Base-by-base conservation (phyloP, 2,329 filamentous ascomycete species). In the Cyphellophora europaea region DNA sequence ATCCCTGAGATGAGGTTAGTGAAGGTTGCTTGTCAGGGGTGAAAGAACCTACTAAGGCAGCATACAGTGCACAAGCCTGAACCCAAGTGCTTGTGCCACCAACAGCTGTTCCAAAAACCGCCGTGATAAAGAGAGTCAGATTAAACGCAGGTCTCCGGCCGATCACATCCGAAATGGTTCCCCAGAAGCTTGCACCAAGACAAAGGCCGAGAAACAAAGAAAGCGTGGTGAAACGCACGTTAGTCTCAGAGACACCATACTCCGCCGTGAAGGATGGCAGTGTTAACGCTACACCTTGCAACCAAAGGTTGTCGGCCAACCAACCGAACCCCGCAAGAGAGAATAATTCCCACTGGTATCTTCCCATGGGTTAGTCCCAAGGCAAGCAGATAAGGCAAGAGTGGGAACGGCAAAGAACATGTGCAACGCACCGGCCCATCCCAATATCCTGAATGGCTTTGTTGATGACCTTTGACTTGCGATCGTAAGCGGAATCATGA, bases 361-460 rank as follows among this genome's bases (percentile, higher is more conserved):
- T 67, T n/a, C n/a, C n/a, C n/a, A n/a, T n/a, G n/a, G n/a, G n/a
- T n/a, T n/a, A n/a, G n/a, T n/a, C n/a, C n/a, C n/a, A n/a, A n/a
- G n/a, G n/a, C n/a, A n/a, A n/a, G n/a, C n/a, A n/a, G n/a, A n/a
- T n/a, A n/a, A n/a, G n/a, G n/a, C n/a, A n/a, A n/a, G n/a, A n/a
- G n/a, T n/a, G n/a, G n/a, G n/a, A n/a, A n/a, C n/a, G n/a, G n/a
- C n/a, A n/a, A n/a, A n/a, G n/a, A n/a, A n/a, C n/a, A n/a, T n/a
- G n/a, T n/a, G n/a, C n/a, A n/a, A n/a, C n/a, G n/a, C n/a, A n/a
- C n/a, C n/a, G n/a, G 6, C 40, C 40, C 37, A 93, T 93, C 18
- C 85, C 86, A 49, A 91, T 91, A 53, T 93, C 84, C 51, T 86
- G 77, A 36, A 93, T 75, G 16, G 86, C 86, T 54, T 82, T 79